Conservation (phyloP, 164 flowering plant genomes). For the Cinnamomum chago region DNA sequence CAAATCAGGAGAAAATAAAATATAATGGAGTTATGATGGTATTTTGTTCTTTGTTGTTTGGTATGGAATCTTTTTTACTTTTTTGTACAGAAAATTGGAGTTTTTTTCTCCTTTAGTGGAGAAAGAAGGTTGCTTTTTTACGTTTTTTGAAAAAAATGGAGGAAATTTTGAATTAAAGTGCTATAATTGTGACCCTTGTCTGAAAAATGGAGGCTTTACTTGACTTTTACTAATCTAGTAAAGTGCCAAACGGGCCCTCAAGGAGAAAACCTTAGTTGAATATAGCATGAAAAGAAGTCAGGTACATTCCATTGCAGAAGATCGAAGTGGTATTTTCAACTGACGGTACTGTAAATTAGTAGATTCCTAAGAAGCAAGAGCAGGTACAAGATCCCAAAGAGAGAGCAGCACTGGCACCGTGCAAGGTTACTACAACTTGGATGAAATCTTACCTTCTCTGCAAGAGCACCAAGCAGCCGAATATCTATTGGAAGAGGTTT, state of each 20-base stretch:
- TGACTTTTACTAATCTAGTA: no score
- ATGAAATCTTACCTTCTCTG: slow-evolving; percentile 69
- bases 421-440: neutral
- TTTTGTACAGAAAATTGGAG: no score
- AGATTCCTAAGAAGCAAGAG: neutral
- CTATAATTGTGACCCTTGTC: no score
- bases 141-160: no score
- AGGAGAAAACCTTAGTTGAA: neutral
- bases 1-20: no score
- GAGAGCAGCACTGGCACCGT: neutral
- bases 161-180: no score
- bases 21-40: no score
- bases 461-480: slow-evolving; percentile 97
- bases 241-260: neutral
- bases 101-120: no score
- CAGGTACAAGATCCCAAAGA: neutral
- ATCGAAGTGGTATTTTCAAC: neutral
- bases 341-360: neutral
- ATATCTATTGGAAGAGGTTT: slow-evolving; percentile 98
- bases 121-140: no score
- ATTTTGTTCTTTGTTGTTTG: no score
- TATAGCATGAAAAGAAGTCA: neutral
- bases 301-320: neutral
- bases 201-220: no score
- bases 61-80: no score